phyloP scores from a whole-genome alignment of 2,329 filamentous ascomycete species.

The Plectosphaerella sp. region DNA sequence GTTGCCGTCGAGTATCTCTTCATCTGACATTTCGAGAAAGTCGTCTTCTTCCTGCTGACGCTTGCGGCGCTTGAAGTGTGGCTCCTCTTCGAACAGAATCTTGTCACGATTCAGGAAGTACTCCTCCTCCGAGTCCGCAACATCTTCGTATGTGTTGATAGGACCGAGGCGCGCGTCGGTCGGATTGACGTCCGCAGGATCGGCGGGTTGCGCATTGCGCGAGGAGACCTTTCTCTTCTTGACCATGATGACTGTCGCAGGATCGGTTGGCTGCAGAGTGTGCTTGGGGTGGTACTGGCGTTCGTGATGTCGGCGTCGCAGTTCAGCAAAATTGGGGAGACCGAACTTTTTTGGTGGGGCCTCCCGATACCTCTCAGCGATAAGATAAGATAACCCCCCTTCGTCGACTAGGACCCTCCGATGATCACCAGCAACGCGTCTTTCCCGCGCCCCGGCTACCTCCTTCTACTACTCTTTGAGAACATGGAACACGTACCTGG shows the following conservation, averaged over 20 bases:
- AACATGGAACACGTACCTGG: no score
- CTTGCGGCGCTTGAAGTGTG: conserved; percentile 71
- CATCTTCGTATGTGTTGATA: conserved; percentile 68
- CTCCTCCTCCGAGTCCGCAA: conserved; percentile 91
- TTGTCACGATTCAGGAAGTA: conserved; percentile 85
- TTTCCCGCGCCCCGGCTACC: no score
- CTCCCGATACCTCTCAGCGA: neutral
- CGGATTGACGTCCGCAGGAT: conserved; percentile 50
- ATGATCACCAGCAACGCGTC: no score
- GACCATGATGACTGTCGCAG: conserved; percentile 42
- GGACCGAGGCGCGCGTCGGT: conserved; percentile 58
- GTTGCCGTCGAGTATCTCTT: conserved; percentile 50
- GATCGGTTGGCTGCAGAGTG: neutral
- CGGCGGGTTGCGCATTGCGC: conserved; percentile 36
- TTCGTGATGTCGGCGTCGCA: neutral
- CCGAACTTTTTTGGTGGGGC: neutral
- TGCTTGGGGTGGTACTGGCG: neutral
- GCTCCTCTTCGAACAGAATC: conserved; percentile 78
- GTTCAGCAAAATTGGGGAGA: neutral
- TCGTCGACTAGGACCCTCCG: no score
- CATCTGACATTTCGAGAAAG: conserved; percentile 56
- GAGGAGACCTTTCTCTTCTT: conserved; percentile 69
- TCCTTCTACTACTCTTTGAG: no score
- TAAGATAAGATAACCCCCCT: neutral
- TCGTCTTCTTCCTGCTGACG: conserved; percentile 64